phyloP scores from a whole-genome alignment of 805 yeast species.

The Saccharomycopsis vini region DNA sequence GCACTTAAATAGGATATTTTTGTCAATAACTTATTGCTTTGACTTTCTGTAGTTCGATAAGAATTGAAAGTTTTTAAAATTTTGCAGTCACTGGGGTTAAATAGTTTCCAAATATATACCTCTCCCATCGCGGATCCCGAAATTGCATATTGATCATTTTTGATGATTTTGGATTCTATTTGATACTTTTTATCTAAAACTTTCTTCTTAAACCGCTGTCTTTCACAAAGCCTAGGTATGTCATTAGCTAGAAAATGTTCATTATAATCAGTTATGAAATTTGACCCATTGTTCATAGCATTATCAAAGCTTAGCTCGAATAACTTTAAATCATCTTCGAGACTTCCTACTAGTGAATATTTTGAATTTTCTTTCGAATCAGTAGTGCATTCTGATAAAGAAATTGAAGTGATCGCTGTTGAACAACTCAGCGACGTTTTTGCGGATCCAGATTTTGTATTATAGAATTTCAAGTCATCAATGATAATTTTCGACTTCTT shows the following conservation, averaged over 20 bases:
- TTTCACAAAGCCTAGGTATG: not conserved
- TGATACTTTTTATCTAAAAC: constrained; percentile 8
- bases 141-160: constrained; percentile 2
- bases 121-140: constrained; percentile 18
- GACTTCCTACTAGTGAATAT: constrained; percentile 6
- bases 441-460: too few relatives aligned
- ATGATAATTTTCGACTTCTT: constrained; percentile 8
- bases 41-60: constrained; percentile 12
- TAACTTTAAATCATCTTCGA: not conserved
- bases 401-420: constrained; percentile 8
- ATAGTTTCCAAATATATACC: constrained; percentile 13
- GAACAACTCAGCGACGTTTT: too few relatives aligned
- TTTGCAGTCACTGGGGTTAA: not conserved
- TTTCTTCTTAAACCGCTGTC: not conserved
- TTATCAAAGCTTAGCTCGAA: not conserved
- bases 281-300: not conserved
- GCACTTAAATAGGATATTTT: not conserved
- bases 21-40: constrained; percentile 6
- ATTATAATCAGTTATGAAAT: constrained; percentile 8
- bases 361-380: not conserved
- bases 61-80: constrained; percentile 14
- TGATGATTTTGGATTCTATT: constrained; percentile 3
- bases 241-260: not conserved
- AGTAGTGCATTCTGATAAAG: not conserved
- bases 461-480: constrained; percentile 6